Percentiles rank a stretch among this genome's conserved stretches.
Conservation (phyloP, 208 protist species). For the Wallacemonas sp. region DNA sequence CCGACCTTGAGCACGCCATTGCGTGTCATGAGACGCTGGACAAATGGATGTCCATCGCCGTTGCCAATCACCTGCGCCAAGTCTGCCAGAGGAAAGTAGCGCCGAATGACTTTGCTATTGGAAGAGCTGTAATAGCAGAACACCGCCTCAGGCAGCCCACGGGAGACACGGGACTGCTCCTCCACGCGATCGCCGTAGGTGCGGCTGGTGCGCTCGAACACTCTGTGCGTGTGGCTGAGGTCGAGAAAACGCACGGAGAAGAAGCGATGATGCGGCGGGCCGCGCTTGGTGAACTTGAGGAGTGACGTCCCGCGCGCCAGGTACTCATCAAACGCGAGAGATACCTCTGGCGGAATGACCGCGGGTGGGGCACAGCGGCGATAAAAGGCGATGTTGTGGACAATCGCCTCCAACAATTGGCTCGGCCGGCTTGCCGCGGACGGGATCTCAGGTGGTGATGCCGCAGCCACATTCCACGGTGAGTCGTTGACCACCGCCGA, state of each 20-base stretch:
- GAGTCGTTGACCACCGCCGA: not conserved
- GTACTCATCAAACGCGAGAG: constrained; percentile 71
- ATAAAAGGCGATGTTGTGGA: constrained; percentile 42
- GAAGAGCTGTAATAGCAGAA: constrained; percentile 44
- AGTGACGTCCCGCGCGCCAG: constrained; percentile 45
- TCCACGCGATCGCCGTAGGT: not conserved
- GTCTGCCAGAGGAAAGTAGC: constrained; percentile 58
- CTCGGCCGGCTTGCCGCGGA: constrained; percentile 29
- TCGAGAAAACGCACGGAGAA: constrained; percentile 68
- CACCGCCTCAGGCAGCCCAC: constrained; percentile 33
- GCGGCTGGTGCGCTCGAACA: constrained; percentile 8
- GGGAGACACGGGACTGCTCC: not conserved
- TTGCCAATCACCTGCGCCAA: constrained; percentile 43
- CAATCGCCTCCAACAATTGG: constrained; percentile 38
- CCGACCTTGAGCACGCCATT: constrained; percentile 41
- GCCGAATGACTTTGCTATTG: constrained; percentile 47
- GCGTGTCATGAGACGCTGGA: constrained; percentile 38
- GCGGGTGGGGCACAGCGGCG: constrained; percentile 31
- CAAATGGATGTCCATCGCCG: constrained; percentile 43
- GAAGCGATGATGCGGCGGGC: constrained; percentile 58
- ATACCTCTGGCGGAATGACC: constrained; percentile 52
- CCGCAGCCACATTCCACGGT: not conserved
- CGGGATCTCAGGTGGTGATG: not conserved
- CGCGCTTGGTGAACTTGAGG: constrained; percentile 52
- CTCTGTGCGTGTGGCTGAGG: constrained; percentile 12